Evolutionary conservation across 2,329 filamentous ascomycete genomes (phyloP), one percentile per base, ranked within the genome.

Genomic region (Myotisia sp.): DNA sequence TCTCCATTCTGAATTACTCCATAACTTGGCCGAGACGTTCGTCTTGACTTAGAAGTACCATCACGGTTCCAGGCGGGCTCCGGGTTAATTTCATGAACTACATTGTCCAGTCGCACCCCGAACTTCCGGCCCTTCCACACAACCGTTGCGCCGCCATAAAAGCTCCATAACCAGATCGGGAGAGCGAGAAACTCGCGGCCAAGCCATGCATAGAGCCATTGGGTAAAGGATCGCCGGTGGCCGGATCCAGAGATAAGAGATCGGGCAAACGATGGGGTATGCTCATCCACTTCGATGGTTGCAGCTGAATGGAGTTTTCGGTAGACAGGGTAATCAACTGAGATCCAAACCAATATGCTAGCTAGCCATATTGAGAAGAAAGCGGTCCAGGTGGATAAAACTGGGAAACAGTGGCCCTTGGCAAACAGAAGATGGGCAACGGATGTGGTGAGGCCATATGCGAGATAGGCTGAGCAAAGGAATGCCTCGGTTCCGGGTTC

Each of bases 401-500:
- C 79, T 58, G 19, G 63, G 60, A 12, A 76, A 46, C 4, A 44
- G 18, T 49, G 54, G 0, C 62, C 46, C 34, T 68, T 56, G 12
- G 22, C 32, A 12, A 19, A 34, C 41, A 82, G 71, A 52, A 67
- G 74, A 0, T 44, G 48, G 1, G 79, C 73, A 1, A 92, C 51
- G 0, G 53, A 45, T 2, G 77, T 83, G 0, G 82, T 92, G 3
- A 83, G 49, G 0, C 77, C 83, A 55, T 79, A 92, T 1, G 84
- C 71, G 27, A 85, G 74, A 49, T 92, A 85, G 0, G 76, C 59
- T 14, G 79, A 84, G 58, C 85, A 94, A 0, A 95, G 52, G 21
- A 98, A 70, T 18, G 79, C 79, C 55, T 98, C 90, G 1, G 92
- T 85, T 2, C 85, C 86, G 0, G 87, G 90, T 52, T 98, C 90